Base-by-base conservation (phyloP, 2,329 filamentous ascomycete genomes). In the Calycina marina region DNA sequence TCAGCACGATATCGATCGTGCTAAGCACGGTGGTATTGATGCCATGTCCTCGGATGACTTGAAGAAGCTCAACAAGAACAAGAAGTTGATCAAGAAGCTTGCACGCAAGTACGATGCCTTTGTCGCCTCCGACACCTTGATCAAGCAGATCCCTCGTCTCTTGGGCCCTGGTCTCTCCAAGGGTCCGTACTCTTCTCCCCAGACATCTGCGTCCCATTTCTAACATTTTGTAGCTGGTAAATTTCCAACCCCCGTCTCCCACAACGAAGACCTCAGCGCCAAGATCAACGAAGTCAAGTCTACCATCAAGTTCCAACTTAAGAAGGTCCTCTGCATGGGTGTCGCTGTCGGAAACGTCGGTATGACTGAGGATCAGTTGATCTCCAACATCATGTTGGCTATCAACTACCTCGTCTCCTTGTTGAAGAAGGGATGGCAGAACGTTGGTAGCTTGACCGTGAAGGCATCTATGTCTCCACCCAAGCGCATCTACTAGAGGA, bases 31-130 rank as follows among this genome's bases (percentile, higher is more conserved):
- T 58, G 88, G 85, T 62, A 76, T 96, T 53, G 90, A 98, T 60
- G 85, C 88, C 69, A 96, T 96, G 90, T 93, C 83, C 57, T 67
- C 83, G 49, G 90, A 98, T 57, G 90, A 98, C 67, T 69, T 98
- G 69, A 98, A 98, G 83, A 98, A 98, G 81, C 84, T 98, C 53
- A 98, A 98, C 81, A 98, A 98, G 84, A 98, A 98, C 84, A 96
- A 98, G 83, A 98, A 98, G 81, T 79, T 96, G 58, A 94, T 98
- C 79, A 98, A 98, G 85, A 98, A 98, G 81, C 82, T 98, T 50
- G 90, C 90, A 46, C 85, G 86, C 77, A 98, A 98, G 75, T 96
- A 98, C 78, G 90, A 98, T 66, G 90, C 90, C 54, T 98, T 98
- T 70, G 67, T 98, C 60, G 81, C 90, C 61, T 96, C 88, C 60